Percentiles rank a stretch among this genome's conserved stretches.
phyloP scores from a whole-genome alignment of 495 filamentous ascomycete species.

The Recurvomyces mirabilis region DNA sequence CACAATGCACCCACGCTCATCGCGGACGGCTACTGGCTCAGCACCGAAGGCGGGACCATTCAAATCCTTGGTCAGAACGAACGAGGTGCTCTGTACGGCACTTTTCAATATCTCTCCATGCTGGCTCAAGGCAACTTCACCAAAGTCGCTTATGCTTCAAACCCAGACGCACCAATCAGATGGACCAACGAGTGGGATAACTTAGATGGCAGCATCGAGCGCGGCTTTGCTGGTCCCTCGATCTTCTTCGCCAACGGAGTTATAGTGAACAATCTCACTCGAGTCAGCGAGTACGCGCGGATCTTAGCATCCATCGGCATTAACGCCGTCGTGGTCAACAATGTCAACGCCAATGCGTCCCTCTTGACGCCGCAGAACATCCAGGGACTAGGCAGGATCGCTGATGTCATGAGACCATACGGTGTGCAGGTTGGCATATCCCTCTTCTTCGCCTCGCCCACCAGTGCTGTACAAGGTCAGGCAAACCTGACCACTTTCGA shows the following conservation, averaged over 20 bases:
- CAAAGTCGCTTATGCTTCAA: conserved; percentile 41
- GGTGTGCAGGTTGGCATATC: conserved; percentile 56
- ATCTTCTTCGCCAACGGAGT: conserved; percentile 54
- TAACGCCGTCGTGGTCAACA: conserved; percentile 59
- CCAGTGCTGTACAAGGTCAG: conserved; percentile 34
- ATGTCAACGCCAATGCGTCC: conserved; percentile 57
- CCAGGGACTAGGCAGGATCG: conserved; percentile 49
- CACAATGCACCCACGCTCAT: conserved; percentile 34
- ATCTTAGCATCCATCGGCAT: conserved; percentile 55
- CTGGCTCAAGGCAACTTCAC: conserved; percentile 52
- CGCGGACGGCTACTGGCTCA: conserved; percentile 56
- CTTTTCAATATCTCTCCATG: conserved; percentile 56
- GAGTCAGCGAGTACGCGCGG: conserved; percentile 52
- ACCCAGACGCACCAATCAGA: conserved; percentile 50
- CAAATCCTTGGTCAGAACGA: conserved; percentile 57
- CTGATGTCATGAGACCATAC: conserved; percentile 54
- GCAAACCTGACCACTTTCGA: conserved; percentile 48
- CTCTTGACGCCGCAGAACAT: conserved; percentile 47
- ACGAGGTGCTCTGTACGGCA: conserved; percentile 56
- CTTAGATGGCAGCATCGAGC: conserved; percentile 56
- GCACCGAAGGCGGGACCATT: conserved; percentile 34
- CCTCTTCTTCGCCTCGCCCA: conserved; percentile 56
- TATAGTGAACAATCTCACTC: conserved; percentile 46
- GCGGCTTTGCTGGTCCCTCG: conserved; percentile 57
- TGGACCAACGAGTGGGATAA: conserved; percentile 72